These are phyloP conservation scores for Escallonia herrerae DNA, from an alignment of 129 eudicot genomes.

Conservation along the genomic window DNA sequence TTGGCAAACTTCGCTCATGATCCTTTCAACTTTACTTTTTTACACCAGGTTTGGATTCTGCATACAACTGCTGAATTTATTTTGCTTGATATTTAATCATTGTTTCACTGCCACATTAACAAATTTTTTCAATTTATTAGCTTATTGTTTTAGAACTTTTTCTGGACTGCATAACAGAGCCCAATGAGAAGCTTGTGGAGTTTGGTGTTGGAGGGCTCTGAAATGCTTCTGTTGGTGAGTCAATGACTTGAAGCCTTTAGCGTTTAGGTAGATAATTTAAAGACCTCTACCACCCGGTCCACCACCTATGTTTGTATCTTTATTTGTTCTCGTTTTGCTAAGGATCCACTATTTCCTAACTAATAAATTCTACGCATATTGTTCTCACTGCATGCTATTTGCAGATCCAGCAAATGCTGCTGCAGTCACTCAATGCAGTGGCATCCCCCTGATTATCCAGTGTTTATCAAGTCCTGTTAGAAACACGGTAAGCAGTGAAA, in stretches of 20 bases:
- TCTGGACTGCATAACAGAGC: slow-evolving; percentile 92
- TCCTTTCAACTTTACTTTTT: slow-evolving; percentile 68
- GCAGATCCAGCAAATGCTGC: slow-evolving; percentile 84
- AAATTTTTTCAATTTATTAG: slow-evolving; percentile 27
- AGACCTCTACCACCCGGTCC: no score
- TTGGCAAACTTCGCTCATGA: slow-evolving; percentile 94
- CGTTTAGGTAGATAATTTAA: no score
- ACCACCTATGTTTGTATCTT: no score
- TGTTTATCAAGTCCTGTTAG: slow-evolving; percentile 88
- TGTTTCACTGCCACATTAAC: slow-evolving; percentile 1
- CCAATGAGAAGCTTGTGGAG: slow-evolving; percentile 83
- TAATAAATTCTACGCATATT: background rate
- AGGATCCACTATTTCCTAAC: no score
- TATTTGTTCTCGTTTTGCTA: no score
- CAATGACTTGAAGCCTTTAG: background rate
- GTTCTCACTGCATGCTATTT: background rate
- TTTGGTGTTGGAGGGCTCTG: slow-evolving; percentile 90
- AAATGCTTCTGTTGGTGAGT: slow-evolving; percentile 71
- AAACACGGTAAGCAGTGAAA: slow-evolving; percentile 52
- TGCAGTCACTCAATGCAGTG: slow-evolving; percentile 53
- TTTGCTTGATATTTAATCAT: background rate
- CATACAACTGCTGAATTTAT: background rate
- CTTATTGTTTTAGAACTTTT: slow-evolving; percentile 89
- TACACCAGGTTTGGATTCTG: slow-evolving; percentile 51
- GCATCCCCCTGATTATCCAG: slow-evolving; percentile 59